Conservation (phyloP, 2,329 filamentous ascomycete species). For the Fusarium tuaranense region DNA sequence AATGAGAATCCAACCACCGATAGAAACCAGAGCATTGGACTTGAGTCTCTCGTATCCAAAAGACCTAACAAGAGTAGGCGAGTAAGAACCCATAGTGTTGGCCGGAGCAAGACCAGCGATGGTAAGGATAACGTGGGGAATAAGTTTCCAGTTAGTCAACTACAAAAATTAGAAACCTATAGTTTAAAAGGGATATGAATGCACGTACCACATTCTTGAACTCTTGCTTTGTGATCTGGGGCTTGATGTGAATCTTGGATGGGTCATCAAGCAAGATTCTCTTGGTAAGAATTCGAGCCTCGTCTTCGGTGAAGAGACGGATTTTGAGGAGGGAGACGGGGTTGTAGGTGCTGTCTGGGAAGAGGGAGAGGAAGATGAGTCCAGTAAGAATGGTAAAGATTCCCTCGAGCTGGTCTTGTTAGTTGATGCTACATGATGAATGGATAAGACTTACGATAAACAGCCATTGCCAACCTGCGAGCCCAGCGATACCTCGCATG, state of each 20-base stretch:
- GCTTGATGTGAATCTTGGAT: slow-evolving; percentile 47
- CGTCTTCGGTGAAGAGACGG: slow-evolving; percentile 50
- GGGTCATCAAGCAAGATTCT: slow-evolving; percentile 47
- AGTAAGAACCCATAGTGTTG: slow-evolving; percentile 33
- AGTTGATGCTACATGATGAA: neutral
- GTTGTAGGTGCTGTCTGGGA: slow-evolving; percentile 38
- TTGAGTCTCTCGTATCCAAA: slow-evolving; percentile 51
- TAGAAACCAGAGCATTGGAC: slow-evolving; percentile 47
- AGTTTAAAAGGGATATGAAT: neutral
- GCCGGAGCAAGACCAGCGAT: slow-evolving; percentile 33
- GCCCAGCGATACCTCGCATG: slow-evolving; percentile 40
- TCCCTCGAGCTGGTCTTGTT: slow-evolving; percentile 43
- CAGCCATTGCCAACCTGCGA: slow-evolving; percentile 43
- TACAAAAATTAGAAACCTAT: slow-evolving; percentile 20
- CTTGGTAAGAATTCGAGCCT: slow-evolving; percentile 49
- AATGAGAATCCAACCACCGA: slow-evolving; percentile 51
- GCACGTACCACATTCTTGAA: slow-evolving; percentile 48
- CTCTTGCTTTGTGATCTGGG: slow-evolving; percentile 47
- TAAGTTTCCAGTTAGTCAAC: slow-evolving; percentile 53
- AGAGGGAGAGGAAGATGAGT: slow-evolving; percentile 28
- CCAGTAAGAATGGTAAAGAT: slow-evolving; percentile 49
- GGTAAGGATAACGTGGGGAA: slow-evolving; percentile 47
- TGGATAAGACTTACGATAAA: slow-evolving; percentile 27
- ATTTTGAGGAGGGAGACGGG: slow-evolving; percentile 47
- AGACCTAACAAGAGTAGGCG: slow-evolving; percentile 44